Base-by-base conservation (phyloP, 2,329 filamentous ascomycete species). In the Epicoccum sorghinum region DNA sequence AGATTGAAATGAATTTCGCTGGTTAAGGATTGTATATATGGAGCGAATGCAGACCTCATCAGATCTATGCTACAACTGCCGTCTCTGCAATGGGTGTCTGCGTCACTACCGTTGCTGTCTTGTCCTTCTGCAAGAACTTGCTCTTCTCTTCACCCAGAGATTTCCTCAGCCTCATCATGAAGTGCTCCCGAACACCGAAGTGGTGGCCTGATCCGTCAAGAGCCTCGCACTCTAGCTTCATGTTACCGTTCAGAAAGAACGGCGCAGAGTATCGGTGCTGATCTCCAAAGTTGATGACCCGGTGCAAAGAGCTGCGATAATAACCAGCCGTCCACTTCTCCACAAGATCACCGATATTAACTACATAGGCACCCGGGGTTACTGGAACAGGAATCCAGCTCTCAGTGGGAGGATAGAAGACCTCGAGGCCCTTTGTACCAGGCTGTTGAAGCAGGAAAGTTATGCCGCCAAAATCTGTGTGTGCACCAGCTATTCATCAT, bases 401-500 rank as follows among this genome's bases (percentile, higher is more conserved):
- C 5, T 52, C 47, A 4, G 32, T 57, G 10, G 56, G 49, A 23
- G 33, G 40, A n/a, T 50, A 50, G 30, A 29, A 50, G n/a, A 58
- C 60, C 13, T 56, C 57, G 10, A 61, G 52, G 6, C 59, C 60
- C 13, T 58, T 42, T 13, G 40, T 47, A 12, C 59, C 59, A 0
- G 55, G 52, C 35, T 64, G 32, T 35, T 64, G 61, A 13, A 64
- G 42, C 2, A 64, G 42, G 24, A 61, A 30, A 1, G 61, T 57
- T 1, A 64, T 52, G n/a, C 52, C 52, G 13, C 61, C 61, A 43
- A 64, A 61, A 33, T 64, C 61, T 7, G 57, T 61, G 8, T 64
- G 59, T 1, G 52, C 59, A 7, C 59, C 61, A 33, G 47, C 47
- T 38, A 9, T 27, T 5, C 4, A 13, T 13, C 1, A 24, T 49